Conservation (phyloP, 768 basidiomycete species). For the Kwoniella botswanensis region DNA sequence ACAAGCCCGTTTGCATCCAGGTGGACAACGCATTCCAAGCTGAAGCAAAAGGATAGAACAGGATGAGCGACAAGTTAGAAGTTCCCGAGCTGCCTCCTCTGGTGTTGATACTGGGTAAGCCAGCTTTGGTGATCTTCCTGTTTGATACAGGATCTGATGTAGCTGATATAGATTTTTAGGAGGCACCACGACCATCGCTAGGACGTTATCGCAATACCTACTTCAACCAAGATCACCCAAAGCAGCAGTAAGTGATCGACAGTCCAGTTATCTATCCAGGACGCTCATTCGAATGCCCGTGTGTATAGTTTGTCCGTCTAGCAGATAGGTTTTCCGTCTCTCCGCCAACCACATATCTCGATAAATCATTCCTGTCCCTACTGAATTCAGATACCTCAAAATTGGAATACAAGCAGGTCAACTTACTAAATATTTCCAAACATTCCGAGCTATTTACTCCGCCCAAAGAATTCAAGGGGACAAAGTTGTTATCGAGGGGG, state of each 20-base stretch:
- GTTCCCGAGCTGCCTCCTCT: constrained; percentile 10
- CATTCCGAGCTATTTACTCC: constrained; percentile 44
- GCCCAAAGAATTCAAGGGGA: constrained; percentile 25
- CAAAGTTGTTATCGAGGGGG: background rate
- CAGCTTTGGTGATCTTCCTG: background rate
- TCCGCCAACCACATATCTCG: constrained; percentile 56
- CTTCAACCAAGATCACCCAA: constrained; percentile 11
- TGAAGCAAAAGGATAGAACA: background rate
- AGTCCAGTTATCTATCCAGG: background rate
- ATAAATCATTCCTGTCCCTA: constrained; percentile 42
- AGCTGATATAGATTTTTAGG: constrained; percentile 11
- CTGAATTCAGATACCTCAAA: constrained; percentile 21
- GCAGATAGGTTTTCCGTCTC: constrained; percentile 51
- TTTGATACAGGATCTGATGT: background rate
- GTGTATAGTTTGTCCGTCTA: constrained; percentile 36
- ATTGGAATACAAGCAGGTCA: constrained; percentile 54
- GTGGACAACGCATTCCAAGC: too few species aligned
- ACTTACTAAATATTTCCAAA: constrained; percentile 34
- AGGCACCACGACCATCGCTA: constrained; percentile 42
- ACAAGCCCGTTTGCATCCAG: background rate
- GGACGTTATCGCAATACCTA: constrained; percentile 35
- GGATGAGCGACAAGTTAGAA: constrained; percentile 18
- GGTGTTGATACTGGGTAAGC: constrained; percentile 41
- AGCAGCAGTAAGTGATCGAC: constrained; percentile 26
- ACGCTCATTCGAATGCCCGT: background rate